Evolutionary conservation across 2,329 filamentous ascomycete species (phyloP).

Genomic region (Colletotrichum melonis): DNA sequence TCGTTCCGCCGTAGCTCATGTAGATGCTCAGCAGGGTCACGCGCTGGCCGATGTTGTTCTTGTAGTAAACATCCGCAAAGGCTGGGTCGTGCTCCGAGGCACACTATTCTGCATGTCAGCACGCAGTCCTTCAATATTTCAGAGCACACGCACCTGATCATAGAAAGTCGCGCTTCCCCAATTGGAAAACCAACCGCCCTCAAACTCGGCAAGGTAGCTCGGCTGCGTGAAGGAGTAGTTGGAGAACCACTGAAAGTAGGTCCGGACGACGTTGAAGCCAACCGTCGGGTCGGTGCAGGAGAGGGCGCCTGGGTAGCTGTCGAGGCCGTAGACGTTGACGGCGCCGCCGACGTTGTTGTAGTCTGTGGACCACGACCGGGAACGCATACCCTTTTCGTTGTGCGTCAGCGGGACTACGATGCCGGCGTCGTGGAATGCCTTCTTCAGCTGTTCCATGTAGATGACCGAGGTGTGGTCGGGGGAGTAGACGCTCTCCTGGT

Average conservation of each 20-base stretch:
- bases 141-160: conserved; percentile 47
- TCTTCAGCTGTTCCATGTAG: conserved; percentile 58
- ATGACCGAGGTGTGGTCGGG: conserved; percentile 51
- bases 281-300: conserved; percentile 67
- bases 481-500: conserved; percentile 66
- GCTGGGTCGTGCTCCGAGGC: conserved; percentile 71
- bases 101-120: conserved; percentile 69
- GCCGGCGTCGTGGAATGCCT: conserved; percentile 75
- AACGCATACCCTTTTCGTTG: conserved; percentile 69
- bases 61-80: conserved; percentile 84
- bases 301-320: conserved; percentile 72
- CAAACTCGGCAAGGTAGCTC: conserved; percentile 63
- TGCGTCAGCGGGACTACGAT: conserved; percentile 80
- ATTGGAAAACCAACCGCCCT: conserved; percentile 64
- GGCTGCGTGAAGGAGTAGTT: conserved; percentile 66
- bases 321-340: conserved; percentile 62
- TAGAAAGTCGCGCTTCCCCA: conserved; percentile 63
- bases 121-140: conserved; percentile 53
- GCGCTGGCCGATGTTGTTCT: conserved; percentile 76
- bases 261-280: conserved; percentile 51
- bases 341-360: conserved; percentile 65
- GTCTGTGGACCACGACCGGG: conserved; percentile 63
- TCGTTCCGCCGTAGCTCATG: conserved; percentile 85
- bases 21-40: conserved; percentile 78
- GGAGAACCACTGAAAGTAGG: conserved; percentile 68